These are phyloP conservation scores for Kluyveromyces marxianus DNA, from an alignment of 1,139 yeast species.

Conservation along the genomic window DNA sequence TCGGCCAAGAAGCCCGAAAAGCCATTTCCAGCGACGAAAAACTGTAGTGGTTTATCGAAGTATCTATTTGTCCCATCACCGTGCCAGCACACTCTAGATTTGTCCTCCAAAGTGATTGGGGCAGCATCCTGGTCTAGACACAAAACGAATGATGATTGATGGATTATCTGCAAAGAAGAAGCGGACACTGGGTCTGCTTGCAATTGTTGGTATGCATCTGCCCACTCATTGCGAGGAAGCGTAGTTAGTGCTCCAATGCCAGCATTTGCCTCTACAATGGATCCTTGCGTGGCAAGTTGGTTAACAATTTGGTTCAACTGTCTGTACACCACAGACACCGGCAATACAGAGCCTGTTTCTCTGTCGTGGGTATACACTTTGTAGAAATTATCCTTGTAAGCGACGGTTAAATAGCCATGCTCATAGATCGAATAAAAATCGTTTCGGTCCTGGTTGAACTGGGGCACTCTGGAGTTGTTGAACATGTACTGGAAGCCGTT, in stretches of 20 bases:
- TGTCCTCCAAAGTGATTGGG: constrained; percentile 79
- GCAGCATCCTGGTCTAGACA: constrained; percentile 60
- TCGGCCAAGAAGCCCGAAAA: constrained; percentile 91
- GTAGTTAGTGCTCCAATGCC: constrained; percentile 78
- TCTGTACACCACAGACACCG: constrained; percentile 56
- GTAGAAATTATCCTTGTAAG: constrained; percentile 74
- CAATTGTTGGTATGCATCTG: constrained; percentile 52
- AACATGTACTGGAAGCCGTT: constrained; percentile 88
- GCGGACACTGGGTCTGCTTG: constrained; percentile 47
- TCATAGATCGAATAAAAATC: constrained; percentile 42
- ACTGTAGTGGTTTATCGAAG: constrained; percentile 88
- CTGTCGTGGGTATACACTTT: constrained; percentile 63
- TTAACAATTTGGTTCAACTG: constrained; percentile 55
- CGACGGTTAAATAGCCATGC: constrained; percentile 66
- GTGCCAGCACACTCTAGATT: constrained; percentile 87
- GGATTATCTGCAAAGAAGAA: constrained; percentile 59
- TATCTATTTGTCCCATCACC: constrained; percentile 88
- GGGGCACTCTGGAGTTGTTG: constrained; percentile 80
- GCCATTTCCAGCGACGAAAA: constrained; percentile 75
- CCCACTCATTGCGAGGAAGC: constrained; percentile 82
- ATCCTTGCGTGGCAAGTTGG: constrained; percentile 27
- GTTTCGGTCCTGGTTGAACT: constrained; percentile 50
- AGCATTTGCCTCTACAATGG: constrained; percentile 31
- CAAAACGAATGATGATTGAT: constrained; percentile 71
- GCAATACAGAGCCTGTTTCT: constrained; percentile 42